A percentile compares a stretch with the other conserved stretches of the same genome.
phyloP scores from a whole-genome alignment of 345 rosid genomes.

The Mallotus nudiflorus region DNA sequence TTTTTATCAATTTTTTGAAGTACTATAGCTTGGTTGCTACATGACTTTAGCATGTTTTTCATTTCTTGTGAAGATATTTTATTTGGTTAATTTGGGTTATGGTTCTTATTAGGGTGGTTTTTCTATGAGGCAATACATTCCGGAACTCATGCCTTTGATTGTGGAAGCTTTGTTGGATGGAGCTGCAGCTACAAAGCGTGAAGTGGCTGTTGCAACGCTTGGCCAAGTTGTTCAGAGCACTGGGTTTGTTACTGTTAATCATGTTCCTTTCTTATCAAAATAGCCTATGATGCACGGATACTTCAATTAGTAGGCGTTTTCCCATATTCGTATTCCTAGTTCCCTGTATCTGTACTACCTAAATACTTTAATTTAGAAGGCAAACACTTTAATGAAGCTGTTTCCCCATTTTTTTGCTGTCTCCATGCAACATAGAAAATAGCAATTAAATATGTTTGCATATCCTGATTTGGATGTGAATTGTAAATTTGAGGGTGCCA shows the following conservation, averaged over 20 bases:
- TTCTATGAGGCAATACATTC: constrained; percentile 87
- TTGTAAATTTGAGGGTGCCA: neutral
- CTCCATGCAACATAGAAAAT: too few relatives aligned
- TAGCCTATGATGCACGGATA: too few relatives aligned
- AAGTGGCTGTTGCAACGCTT: constrained; percentile 97
- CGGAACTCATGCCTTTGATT: constrained; percentile 95
- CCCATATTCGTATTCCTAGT: too few relatives aligned
- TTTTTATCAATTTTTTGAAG: neutral
- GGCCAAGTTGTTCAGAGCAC: constrained; percentile 99
- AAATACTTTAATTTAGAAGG: too few relatives aligned
- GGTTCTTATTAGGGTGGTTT: constrained; percentile 79
- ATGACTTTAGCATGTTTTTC: neutral
- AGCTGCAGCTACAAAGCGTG: constrained; percentile 91
- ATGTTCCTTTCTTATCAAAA: neutral
- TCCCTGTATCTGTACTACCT: too few relatives aligned
- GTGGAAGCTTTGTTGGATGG: constrained; percentile 98
- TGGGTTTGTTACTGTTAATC: constrained; percentile 51
- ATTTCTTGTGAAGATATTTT: neutral
- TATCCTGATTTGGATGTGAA: neutral
- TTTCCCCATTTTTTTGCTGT: too few relatives aligned
- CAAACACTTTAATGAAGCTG: too few relatives aligned
- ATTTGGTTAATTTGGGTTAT: constrained; percentile 2
- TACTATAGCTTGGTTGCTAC: neutral
- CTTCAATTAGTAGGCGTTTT: too few relatives aligned
- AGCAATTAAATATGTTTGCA: too few relatives aligned